Conservation (phyloP, 2,329 filamentous ascomycete genomes). For the Blastomyces emzantsi region DNA sequence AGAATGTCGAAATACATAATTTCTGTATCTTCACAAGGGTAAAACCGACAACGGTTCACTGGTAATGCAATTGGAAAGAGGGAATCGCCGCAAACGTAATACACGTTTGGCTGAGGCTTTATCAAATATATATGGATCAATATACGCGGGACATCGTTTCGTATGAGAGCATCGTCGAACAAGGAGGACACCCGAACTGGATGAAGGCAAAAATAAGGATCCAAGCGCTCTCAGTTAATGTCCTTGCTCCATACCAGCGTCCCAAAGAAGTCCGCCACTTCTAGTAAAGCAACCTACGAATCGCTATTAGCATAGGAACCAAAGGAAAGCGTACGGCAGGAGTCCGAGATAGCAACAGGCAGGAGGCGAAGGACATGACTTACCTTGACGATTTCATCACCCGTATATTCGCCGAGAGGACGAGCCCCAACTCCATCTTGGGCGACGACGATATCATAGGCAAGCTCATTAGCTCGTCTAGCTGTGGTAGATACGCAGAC, state of each 20-base stretch:
- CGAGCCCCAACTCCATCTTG: slow-evolving; percentile 57
- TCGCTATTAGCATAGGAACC: background rate
- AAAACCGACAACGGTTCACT: background rate
- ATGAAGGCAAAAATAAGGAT: background rate
- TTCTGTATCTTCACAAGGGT: background rate
- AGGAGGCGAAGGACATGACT: background rate
- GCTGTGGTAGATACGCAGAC: slow-evolving; percentile 57
- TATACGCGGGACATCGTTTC: background rate
- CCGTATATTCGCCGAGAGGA: slow-evolving; percentile 54
- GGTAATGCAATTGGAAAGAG: background rate
- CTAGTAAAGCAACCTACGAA: slow-evolving; percentile 44
- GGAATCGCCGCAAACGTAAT: background rate
- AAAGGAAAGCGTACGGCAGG: background rate
- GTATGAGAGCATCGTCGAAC: background rate
- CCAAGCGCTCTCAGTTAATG: slow-evolving; percentile 21
- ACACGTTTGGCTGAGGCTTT: background rate
- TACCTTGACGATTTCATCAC: slow-evolving; percentile 44
- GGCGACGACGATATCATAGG: slow-evolving; percentile 54
- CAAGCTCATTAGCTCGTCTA: slow-evolving; percentile 50
- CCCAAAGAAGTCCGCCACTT: slow-evolving; percentile 55
- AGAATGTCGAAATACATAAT: background rate
- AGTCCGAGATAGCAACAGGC: background rate
- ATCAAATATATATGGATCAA: background rate
- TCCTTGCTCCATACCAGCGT: slow-evolving; percentile 48
- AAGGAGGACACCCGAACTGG: background rate